Base-by-base conservation (phyloP, 2,329 filamentous ascomycete species). In the Cercospora sp. region DNA sequence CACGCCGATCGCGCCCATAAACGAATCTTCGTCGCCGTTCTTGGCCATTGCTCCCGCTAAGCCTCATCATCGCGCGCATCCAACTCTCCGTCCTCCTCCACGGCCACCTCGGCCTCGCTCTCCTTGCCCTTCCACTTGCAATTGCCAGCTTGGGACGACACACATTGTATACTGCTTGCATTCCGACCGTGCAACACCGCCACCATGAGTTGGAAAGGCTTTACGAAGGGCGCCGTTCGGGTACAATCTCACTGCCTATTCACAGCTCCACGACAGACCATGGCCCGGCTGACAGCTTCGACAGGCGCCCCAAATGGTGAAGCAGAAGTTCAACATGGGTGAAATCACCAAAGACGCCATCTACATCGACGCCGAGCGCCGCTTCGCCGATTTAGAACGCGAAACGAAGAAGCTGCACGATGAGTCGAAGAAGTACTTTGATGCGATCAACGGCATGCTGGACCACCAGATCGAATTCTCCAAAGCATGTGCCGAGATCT, bases 381-480 rank as follows among this genome's bases (percentile, higher is more conserved):
- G 95, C 60, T 99, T 74, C 79, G 86, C 93, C 72, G 95, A 99
- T 83, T 87, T 99, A 72, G 95, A 99, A 82, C 90, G 85, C 78
- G 94, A 99, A 83, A 98, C 95, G 40, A 98, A 97, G 86, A 94
- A 91, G 81, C 89, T 97, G 31, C 94, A 98, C 82, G 93, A 97
- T 83, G 94, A 98, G 82, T 97, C 93, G 66, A 91, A 94, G 80
- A 97, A 97, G 83, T 99, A 99, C 81, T 97, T 97, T 76, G 90
- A 97, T 64, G 92, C 95, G 78, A 97, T 99, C 83, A 97, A 98
- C 83, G 92, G 91, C 85, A 99, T 99, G 95, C 87, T 99, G 76
- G 88, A 85, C 78, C 94, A 98, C 82, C 95, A 99, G 84, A 98
- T 99, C 81, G 94, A 97, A 79, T 99, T 99, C 83, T 97, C 94